These are phyloP conservation scores for Cicer judaicum DNA, from an alignment of 306 rosid species.

Conservation along the genomic window DNA sequence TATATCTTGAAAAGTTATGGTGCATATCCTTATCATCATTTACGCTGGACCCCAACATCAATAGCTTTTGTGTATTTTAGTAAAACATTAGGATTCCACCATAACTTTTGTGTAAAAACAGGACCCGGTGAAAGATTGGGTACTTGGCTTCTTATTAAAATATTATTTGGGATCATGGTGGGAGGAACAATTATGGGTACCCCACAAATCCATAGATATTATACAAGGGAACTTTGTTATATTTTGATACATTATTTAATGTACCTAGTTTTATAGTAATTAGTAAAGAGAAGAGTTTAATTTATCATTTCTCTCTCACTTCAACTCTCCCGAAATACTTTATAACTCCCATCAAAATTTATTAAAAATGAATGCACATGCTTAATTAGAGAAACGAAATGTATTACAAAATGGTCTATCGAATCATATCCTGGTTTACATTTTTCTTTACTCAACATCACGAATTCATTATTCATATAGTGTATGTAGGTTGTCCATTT, in stretches of 20 bases:
- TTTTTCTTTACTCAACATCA: no score
- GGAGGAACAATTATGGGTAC: conserved; percentile 6
- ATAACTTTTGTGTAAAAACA: not conserved
- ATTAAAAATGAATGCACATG: not conserved
- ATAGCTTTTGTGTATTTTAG: conserved; percentile 39
- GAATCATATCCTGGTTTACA: not conserved
- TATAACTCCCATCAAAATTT: not conserved
- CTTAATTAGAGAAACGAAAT: not conserved
- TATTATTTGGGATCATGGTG: conserved; percentile 20
- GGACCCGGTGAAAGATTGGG: not conserved
- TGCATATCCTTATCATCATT: conserved; percentile 43
- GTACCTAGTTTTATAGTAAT: no score
- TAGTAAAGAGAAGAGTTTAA: no score
- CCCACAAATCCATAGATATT: conserved; percentile 29
- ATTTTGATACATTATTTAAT: no score
- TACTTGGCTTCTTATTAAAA: not conserved
- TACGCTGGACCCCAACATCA: conserved; percentile 39
- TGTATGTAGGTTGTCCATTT: conserved; percentile 13
- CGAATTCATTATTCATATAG: not conserved
- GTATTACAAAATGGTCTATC: not conserved
- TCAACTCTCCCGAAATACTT: no score
- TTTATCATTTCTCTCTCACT: no score
- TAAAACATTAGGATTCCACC: conserved; percentile 5
- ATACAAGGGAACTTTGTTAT: not conserved
- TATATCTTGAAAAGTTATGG: conserved; percentile 34